Evolutionary conservation across 768 basidiomycete species (phyloP).

Genomic region (Exsudoporus frostii): DNA sequence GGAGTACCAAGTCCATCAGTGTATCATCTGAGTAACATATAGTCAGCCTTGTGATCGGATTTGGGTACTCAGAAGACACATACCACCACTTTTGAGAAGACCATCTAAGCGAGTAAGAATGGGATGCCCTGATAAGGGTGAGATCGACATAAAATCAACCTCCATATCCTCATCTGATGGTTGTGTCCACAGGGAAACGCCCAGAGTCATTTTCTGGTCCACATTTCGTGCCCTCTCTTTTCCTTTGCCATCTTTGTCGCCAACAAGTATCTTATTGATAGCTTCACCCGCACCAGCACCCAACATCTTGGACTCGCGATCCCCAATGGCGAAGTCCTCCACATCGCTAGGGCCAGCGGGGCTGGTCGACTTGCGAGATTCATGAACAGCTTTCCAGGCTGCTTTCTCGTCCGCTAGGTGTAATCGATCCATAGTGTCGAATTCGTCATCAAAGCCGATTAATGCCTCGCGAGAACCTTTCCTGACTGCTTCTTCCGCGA

Average conservation of each 20-base stretch:
- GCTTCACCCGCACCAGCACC: conserved; percentile 37
- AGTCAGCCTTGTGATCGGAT: neutral
- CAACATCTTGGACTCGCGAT: conserved; percentile 29
- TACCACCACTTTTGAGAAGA: conserved; percentile 34
- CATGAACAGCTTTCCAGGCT: conserved; percentile 37
- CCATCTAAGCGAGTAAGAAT: conserved; percentile 32
- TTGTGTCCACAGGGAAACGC: conserved; percentile 33
- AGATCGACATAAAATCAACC: conserved; percentile 11
- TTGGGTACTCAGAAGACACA: conserved; percentile 8
- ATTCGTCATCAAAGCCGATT: conserved; percentile 13
- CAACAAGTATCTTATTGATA: conserved; percentile 43
- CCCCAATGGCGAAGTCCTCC: conserved; percentile 37
- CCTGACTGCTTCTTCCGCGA: conserved; percentile 42
- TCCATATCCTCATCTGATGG: conserved; percentile 20
- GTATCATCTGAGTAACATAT: conserved; percentile 34
- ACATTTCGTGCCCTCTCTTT: conserved; percentile 27
- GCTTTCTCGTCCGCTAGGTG: conserved; percentile 38
- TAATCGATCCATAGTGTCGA: conserved; percentile 13
- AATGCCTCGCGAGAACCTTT: conserved; percentile 30
- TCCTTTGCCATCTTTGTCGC: conserved; percentile 35
- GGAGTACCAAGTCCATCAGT: conserved; percentile 39
- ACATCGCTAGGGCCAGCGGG: conserved; percentile 9
- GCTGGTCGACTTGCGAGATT: conserved; percentile 18
- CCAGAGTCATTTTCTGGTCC: conserved; percentile 17
- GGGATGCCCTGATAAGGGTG: conserved; percentile 20